Evolutionary conservation across 2,329 filamentous ascomycete species (phyloP), one percentile per base, ranked within the genome.

Genomic region (Colletotrichum musae): DNA sequence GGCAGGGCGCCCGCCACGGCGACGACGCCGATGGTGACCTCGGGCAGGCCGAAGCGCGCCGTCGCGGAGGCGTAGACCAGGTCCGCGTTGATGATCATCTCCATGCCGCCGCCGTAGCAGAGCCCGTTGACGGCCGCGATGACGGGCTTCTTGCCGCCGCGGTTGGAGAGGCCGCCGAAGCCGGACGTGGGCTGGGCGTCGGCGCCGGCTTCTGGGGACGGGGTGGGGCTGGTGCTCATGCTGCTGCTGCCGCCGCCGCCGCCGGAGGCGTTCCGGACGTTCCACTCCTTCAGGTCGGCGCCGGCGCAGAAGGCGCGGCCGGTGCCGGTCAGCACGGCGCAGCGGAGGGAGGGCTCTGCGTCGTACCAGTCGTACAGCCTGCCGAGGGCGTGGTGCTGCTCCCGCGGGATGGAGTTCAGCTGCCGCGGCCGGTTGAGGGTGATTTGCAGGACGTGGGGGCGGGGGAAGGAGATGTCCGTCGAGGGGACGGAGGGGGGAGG

Each of bases 111-210:
- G 43, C 93, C 93, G 53, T 93, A 85, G 67, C 91, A 93, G 18
- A 92, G 82, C 6, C 93, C 93, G 75, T 94, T 93, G 21, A 95
- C 91, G 1, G 93, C 93, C 1, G 90, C 92, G 32, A 95, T 87
- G 64, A 95, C 85, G 6, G 93, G 93, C 75, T 95, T 95, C 79
- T 89, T 89, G 56, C 92, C 92, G 5, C 80, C 78, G 28, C 92
- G 85, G 71, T 92, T 89, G 62, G 88, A 89, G 39, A 94, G 80
- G 0, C 68, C 76, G 26, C 70, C 54, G 45, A 64, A 62, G 16
- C 67, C 63, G 66, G 21, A 57, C 15, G 26, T 66, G 53, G 28
- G 67, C 67, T 28, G 58, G 39, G 28, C 21, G 13, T n/a, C 39
- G 10, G 45, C 32, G 3, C 41, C 53, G 15, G 58, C 3, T 45